Base-by-base conservation (phyloP, 352 stramenopile genomes). In the Pythium coloratum region DNA sequence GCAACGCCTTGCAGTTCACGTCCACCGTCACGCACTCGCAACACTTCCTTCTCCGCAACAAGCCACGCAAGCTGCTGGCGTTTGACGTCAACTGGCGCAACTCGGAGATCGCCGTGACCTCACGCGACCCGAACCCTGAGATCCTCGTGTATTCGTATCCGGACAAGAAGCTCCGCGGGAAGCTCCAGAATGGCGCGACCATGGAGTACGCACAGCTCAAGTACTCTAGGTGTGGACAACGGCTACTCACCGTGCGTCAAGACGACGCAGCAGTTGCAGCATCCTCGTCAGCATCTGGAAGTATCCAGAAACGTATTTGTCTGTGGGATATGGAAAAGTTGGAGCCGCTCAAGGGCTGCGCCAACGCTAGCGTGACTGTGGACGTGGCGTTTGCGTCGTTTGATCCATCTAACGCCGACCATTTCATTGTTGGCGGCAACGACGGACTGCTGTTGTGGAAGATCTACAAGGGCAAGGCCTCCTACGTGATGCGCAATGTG, bases 101-200 rank as follows among this genome's bases (percentile, higher is more conserved):
- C 4, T 64, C 67, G 3, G 81, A 80, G n/a, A 72, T 94, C 54
- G 86, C 82, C 0, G 63, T 92, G 50, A 81, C 80, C 0, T 64
- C 71, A 16, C 75, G 80, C 18, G 84, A 92, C 55, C 80, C 81
- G 0, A 68, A 76, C n/a, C 73, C 80, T 0, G 70, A 78, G 40
- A 88, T 94, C 36, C 69, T 75, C 14, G 66, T 94, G 33, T 91
- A 89, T 57, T 88, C 85, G 72, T 84, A 89, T 32, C 83, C 83
- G 1, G 84, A 94, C 72, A 91, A 92, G 72, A 92, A 91, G 70
- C 70, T 77, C 24, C 82, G 81, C 10, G 75, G 77, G 1, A 84
- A 87, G 56, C 69, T 92, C 9, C 65, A 77, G 47, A 55, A 69
- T 10, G 61, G 66, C 13, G 71, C 74, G 1, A 47, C 73, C 6